phyloP scores from a whole-genome alignment of 305 asterid species.

The Solanum hybrid region DNA sequence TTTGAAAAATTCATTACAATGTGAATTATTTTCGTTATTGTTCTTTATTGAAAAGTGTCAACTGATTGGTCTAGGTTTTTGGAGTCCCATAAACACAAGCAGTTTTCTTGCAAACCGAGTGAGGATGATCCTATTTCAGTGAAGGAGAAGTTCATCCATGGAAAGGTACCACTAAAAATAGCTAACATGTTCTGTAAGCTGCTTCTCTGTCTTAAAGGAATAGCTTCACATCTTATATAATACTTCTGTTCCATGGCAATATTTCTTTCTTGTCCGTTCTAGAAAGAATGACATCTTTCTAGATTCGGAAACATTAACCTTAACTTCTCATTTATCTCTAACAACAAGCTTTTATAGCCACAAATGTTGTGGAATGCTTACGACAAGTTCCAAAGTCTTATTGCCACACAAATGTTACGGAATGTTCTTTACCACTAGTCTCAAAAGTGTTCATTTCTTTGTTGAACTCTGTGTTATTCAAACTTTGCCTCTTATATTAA shows the following conservation, averaged over 20 bases:
- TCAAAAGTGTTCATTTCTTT: background rate
- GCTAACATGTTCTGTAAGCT: background rate
- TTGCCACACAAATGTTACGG: background rate
- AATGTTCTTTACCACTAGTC: background rate
- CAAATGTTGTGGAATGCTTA: background rate
- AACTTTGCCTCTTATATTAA: background rate
- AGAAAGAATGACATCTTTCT: background rate
- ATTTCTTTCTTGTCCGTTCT: background rate
- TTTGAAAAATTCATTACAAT: slow-evolving; percentile 3
- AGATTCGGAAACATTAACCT: background rate
- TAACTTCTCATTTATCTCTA: background rate
- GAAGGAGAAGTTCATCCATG: slow-evolving; percentile 84
- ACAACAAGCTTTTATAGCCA: background rate
- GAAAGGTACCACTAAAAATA: slow-evolving; percentile 55
- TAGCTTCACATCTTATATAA: background rate
- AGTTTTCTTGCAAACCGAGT: slow-evolving; percentile 60
- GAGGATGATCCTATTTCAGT: slow-evolving; percentile 69
- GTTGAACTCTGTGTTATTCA: background rate
- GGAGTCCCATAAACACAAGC: slow-evolving; percentile 61
- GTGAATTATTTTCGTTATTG: background rate
- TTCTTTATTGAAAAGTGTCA: background rate
- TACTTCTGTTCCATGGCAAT: background rate
- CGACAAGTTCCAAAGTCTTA: background rate
- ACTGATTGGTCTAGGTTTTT: slow-evolving; percentile 38
- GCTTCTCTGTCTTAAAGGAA: background rate